These are phyloP conservation scores for Sordariomycetes sp. DNA, from an alignment of 2,329 filamentous ascomycete species.

Conservation along the genomic window DNA sequence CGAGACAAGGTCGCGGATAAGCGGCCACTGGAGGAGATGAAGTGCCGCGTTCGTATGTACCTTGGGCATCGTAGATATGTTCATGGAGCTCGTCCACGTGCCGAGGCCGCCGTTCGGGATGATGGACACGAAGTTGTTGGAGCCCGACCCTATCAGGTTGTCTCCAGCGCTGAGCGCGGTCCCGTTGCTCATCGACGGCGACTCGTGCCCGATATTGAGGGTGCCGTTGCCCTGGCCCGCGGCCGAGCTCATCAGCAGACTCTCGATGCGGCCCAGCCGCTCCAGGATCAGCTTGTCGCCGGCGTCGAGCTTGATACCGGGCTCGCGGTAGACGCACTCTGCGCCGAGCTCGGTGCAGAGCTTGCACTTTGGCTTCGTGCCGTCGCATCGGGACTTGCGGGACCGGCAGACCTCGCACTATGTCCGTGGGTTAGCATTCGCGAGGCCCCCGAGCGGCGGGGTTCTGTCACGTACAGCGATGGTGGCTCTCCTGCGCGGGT, in stretches of 20 bases:
- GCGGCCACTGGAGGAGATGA: constrained; percentile 67
- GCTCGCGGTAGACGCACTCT: constrained; percentile 74
- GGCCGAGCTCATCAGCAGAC: constrained; percentile 53
- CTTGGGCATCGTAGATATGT: constrained; percentile 79
- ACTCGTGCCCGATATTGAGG: constrained; percentile 21
- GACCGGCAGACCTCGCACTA: constrained; percentile 74
- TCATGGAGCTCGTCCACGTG: constrained; percentile 53
- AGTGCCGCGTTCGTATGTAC: constrained; percentile 69
- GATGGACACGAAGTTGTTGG: constrained; percentile 34
- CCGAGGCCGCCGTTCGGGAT: constrained; percentile 54
- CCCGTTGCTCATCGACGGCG: constrained; percentile 51
- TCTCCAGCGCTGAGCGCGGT: constrained; percentile 44
- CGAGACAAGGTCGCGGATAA: constrained; percentile 66
- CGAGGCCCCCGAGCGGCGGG: not conserved
- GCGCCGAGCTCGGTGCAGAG: constrained; percentile 72
- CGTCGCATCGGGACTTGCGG: constrained; percentile 68
- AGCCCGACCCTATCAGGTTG: constrained; percentile 32
- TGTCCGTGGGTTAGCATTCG: not conserved
- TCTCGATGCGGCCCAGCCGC: constrained; percentile 65
- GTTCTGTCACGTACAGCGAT: constrained; percentile 41
- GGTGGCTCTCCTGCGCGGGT: constrained; percentile 49
- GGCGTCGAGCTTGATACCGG: constrained; percentile 75
- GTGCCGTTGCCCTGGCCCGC: constrained; percentile 20
- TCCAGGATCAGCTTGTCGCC: constrained; percentile 79
- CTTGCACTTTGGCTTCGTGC: constrained; percentile 70